phyloP scores from a whole-genome alignment of 2,329 filamentous ascomycete genomes.

The Stemphylium lycopersici region DNA sequence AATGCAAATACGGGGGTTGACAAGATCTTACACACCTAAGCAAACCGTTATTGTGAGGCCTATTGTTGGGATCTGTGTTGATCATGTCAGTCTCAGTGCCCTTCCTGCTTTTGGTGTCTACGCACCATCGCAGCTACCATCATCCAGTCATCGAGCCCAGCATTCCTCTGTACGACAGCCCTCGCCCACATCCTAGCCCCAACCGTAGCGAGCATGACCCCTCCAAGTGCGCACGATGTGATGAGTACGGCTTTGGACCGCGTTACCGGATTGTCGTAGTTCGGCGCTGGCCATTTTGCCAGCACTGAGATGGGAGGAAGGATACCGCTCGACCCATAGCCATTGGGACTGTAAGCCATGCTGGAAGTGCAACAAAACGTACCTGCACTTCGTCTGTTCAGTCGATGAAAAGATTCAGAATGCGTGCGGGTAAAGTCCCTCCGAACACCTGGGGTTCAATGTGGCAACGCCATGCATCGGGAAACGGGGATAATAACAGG shows the following conservation, averaged over 20 bases:
- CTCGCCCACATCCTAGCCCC: slow-evolving; percentile 21
- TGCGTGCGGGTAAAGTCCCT: background rate
- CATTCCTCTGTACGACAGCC: slow-evolving; percentile 18
- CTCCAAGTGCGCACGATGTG: slow-evolving; percentile 12
- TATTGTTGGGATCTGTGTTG: slow-evolving; percentile 3
- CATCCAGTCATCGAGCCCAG: slow-evolving; percentile 24
- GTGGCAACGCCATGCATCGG: too few species aligned
- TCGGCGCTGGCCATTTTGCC: slow-evolving; percentile 19
- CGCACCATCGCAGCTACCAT: slow-evolving; percentile 21
- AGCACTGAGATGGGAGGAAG: slow-evolving; percentile 19
- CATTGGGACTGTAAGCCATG: slow-evolving; percentile 2
- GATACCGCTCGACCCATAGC: slow-evolving; percentile 12
- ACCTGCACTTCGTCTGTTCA: too few species aligned
- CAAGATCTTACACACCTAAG: background rate
- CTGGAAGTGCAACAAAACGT: background rate
- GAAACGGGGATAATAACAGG: too few species aligned
- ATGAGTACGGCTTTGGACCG: slow-evolving; percentile 12
- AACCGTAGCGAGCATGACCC: slow-evolving; percentile 13
- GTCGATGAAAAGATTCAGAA: background rate
- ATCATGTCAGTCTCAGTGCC: background rate
- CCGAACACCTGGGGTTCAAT: too few species aligned
- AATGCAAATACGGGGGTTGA: background rate
- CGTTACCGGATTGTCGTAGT: slow-evolving; percentile 18
- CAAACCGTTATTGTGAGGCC: background rate
- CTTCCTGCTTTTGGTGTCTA: too few species aligned